phyloP scores from a whole-genome alignment of 345 rosid species.

The Kernera saxatilis region DNA sequence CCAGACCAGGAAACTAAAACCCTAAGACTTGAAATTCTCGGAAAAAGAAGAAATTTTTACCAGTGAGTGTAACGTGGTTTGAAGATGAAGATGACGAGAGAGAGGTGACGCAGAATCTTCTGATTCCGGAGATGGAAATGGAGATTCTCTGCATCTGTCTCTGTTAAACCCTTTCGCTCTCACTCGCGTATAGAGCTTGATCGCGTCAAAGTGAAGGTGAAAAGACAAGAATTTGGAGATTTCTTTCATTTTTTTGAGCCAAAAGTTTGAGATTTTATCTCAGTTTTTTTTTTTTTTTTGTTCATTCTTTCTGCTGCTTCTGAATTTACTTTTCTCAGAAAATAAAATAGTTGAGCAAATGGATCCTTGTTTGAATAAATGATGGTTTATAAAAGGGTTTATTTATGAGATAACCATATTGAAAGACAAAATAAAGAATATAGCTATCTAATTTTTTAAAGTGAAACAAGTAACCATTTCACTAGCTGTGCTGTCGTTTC shows the following conservation, averaged over 20 bases:
- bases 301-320: not conserved
- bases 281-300: not conserved
- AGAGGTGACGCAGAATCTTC: slow-evolving; percentile 21
- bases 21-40: not conserved
- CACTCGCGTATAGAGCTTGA: not conserved
- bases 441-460: too few species aligned
- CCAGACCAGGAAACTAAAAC: not conserved
- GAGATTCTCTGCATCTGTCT: slow-evolving; percentile 26
- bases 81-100: slow-evolving; percentile 11
- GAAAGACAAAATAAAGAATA: too few species aligned
- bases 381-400: too few species aligned
- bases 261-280: not conserved
- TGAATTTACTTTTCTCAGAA: not conserved
- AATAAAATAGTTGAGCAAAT: too few species aligned
- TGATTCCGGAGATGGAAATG: slow-evolving; percentile 6
- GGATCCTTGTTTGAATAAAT: too few species aligned
- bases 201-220: not conserved
- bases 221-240: not conserved
- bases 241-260: not conserved
- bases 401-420: too few species aligned
- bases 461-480: too few species aligned
- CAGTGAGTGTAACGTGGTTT: slow-evolving; percentile 12
- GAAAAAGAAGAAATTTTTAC: slow-evolving; percentile 1
- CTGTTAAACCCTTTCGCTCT: not conserved
- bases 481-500: too few species aligned